phyloP scores from a whole-genome alignment of 2,329 filamentous ascomycete genomes.

The Lachnum nothofagi region DNA sequence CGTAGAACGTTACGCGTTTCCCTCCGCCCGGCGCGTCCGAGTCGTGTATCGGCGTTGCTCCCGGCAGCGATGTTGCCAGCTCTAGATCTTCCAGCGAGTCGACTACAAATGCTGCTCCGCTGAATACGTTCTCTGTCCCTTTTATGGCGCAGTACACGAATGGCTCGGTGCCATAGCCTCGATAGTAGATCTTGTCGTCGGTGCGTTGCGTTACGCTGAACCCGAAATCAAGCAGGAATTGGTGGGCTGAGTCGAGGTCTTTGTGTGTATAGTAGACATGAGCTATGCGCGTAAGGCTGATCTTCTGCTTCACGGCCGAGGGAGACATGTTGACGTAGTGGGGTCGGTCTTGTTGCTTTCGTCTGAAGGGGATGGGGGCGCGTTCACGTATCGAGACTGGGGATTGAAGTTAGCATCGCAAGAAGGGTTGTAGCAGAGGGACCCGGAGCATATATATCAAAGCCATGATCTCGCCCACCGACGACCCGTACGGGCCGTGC shows the following conservation, averaged over 20 bases:
- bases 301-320: conserved; percentile 29
- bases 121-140: conserved; percentile 46
- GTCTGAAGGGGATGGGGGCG: background rate
- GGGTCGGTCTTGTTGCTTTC: background rate
- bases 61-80: conserved; percentile 43
- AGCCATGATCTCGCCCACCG: too few relatives aligned
- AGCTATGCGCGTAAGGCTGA: conserved; percentile 24
- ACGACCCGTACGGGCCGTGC: too few relatives aligned
- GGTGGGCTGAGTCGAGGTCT: conserved; percentile 18
- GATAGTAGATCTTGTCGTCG: conserved; percentile 48
- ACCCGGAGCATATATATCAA: too few relatives aligned
- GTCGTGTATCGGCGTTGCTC: conserved; percentile 44
- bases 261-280: conserved; percentile 28
- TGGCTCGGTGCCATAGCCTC: conserved; percentile 56
- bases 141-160: conserved; percentile 52
- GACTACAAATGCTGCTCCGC: conserved; percentile 54
- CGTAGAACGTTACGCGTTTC: conserved; percentile 46
- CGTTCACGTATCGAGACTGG: background rate
- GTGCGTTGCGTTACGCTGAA: conserved; percentile 10
- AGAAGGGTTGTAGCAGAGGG: too few relatives aligned
- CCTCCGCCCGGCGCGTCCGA: conserved; percentile 51
- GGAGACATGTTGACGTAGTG: conserved; percentile 17
- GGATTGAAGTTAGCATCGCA: too few relatives aligned
- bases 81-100: conserved; percentile 51
- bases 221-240: conserved; percentile 28